Evolutionary conservation across 805 yeast species (phyloP).

Genomic region (Yamadazyma nakazawae): DNA sequence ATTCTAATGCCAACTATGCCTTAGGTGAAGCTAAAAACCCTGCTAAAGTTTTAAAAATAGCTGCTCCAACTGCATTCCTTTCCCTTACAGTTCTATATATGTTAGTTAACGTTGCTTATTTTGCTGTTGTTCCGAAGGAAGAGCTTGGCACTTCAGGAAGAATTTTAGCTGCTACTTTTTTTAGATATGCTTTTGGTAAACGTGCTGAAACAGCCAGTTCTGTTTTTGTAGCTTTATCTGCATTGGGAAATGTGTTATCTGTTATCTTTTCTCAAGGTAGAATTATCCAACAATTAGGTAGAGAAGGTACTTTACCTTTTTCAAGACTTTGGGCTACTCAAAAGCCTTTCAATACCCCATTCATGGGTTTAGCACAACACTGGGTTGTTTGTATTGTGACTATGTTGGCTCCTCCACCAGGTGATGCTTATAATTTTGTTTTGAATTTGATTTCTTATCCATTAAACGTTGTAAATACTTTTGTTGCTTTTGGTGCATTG

Average conservation of each 20-base stretch:
- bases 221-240: conserved; percentile 76
- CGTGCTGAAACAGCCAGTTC: conserved; percentile 70
- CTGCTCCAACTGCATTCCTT: conserved; percentile 72
- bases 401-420: conserved; percentile 79
- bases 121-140: conserved; percentile 74
- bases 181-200: conserved; percentile 66
- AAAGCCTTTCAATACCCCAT: conserved; percentile 71
- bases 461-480: conserved; percentile 67
- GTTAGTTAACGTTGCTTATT: conserved; percentile 75
- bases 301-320: conserved; percentile 79
- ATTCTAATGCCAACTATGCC: conserved; percentile 80
- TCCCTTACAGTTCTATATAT: conserved; percentile 63
- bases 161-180: conserved; percentile 73
- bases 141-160: conserved; percentile 59
- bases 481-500: conserved; percentile 61
- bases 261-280: conserved; percentile 83
- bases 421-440: conserved; percentile 82
- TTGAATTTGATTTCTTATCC: conserved; percentile 80
- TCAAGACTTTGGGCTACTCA: conserved; percentile 67
- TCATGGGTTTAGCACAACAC: conserved; percentile 71
- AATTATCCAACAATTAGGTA: conserved; percentile 73
- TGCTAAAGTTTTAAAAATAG: conserved; percentile 59
- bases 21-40: conserved; percentile 78
- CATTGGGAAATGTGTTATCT: conserved; percentile 77
- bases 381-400: conserved; percentile 73